Conservation (phyloP, 129 eudicot genomes). For the Erigeron canadensis region DNA sequence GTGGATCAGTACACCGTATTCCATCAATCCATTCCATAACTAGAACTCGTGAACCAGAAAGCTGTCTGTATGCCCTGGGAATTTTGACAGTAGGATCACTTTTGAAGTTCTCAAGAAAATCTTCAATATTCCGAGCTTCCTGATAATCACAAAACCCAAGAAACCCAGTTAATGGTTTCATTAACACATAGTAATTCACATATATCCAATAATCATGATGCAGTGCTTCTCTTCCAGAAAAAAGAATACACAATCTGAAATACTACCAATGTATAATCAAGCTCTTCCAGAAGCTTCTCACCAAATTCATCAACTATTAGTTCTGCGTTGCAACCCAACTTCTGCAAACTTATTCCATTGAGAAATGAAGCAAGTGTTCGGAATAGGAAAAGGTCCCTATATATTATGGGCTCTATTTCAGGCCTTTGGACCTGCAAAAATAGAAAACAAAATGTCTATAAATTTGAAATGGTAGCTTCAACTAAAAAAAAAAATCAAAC, state of each 20-base stretch:
- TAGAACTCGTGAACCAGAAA: constrained; percentile 90
- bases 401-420: constrained; percentile 92
- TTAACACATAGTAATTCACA: background rate
- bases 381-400: constrained; percentile 94
- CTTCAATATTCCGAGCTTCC: constrained; percentile 99
- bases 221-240: background rate
- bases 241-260: constrained; percentile 12
- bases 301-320: constrained; percentile 99
- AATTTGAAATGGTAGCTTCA: constrained; percentile 1
- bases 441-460: constrained; percentile 1
- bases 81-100: constrained; percentile 96
- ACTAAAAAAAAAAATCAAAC: background rate
- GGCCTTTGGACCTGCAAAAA: constrained; percentile 91
- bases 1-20: constrained; percentile 95
- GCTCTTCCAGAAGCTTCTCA: constrained; percentile 99
- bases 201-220: background rate
- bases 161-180: background rate
- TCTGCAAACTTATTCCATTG: constrained; percentile 93
- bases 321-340: constrained; percentile 96
- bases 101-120: constrained; percentile 89
- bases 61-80: constrained; percentile 80
- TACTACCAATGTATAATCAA: constrained; percentile 94
- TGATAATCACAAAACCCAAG: constrained; percentile 30
- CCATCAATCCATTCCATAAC: constrained; percentile 99
- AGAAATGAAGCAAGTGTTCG: constrained; percentile 95